Evolutionary conservation across 2,329 filamentous ascomycete genomes (phyloP).

Genomic region (Helotiales sp.): DNA sequence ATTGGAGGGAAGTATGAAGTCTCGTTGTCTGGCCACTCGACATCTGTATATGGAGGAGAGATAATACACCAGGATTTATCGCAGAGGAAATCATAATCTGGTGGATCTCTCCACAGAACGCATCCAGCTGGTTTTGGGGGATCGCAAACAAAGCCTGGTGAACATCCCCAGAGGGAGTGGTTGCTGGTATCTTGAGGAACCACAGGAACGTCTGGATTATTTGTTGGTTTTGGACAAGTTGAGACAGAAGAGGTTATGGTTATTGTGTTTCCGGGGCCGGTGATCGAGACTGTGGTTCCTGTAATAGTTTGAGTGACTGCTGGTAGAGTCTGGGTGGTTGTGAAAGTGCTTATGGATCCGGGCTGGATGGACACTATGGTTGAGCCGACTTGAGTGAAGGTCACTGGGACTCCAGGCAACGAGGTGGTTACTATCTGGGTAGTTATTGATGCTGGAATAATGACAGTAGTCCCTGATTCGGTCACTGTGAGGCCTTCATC

Average conservation of each 20-base stretch:
- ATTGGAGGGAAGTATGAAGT: slow-evolving; percentile 54
- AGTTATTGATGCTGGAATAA: neutral
- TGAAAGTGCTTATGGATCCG: neutral
- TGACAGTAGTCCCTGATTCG: neutral
- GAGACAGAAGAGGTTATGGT: slow-evolving; percentile 17
- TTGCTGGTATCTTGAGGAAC: slow-evolving; percentile 26
- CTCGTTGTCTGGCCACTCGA: slow-evolving; percentile 44
- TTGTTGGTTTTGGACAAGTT: slow-evolving; percentile 28
- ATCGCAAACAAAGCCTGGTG: slow-evolving; percentile 43
- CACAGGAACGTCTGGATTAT: slow-evolving; percentile 22
- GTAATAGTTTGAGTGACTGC: neutral
- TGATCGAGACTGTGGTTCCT: neutral
- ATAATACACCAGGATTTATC: slow-evolving; percentile 41
- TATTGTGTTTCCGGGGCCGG: neutral
- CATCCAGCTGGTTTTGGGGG: slow-evolving; percentile 40
- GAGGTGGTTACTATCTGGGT: neutral
- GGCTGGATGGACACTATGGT: neutral
- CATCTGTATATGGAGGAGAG: slow-evolving; percentile 31
- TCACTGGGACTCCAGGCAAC: neutral
- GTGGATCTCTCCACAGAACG: slow-evolving; percentile 41
- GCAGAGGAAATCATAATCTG: slow-evolving; percentile 40
- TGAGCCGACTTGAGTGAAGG: neutral
- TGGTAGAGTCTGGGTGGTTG: neutral
- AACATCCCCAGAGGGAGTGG: slow-evolving; percentile 43
- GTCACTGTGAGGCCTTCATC: slow-evolving; percentile 7